These are phyloP conservation scores for Aspergillus phoenicis DNA, from an alignment of 2,329 filamentous ascomycete species.

Conservation along the genomic window DNA sequence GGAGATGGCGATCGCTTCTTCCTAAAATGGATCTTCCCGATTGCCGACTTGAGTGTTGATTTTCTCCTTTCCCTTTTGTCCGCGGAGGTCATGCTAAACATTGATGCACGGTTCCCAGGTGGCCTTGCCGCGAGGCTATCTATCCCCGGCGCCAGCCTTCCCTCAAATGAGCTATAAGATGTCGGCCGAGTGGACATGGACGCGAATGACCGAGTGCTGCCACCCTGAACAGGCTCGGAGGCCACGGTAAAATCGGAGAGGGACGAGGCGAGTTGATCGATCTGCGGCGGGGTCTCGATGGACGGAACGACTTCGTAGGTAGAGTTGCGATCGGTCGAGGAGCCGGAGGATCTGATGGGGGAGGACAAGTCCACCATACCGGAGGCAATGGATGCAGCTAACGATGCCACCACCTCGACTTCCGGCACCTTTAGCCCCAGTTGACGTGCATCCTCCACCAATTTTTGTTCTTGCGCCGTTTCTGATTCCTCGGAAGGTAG, in stretches of 20 bases:
- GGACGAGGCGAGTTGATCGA: conserved; percentile 35
- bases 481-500: conserved; percentile 40
- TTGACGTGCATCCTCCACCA: conserved; percentile 41
- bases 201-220: conserved; percentile 41
- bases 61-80: conserved; percentile 36
- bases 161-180: conserved; percentile 42
- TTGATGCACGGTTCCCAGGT: conserved; percentile 28
- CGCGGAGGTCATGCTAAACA: conserved; percentile 30
- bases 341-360: conserved; percentile 35
- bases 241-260: conserved; percentile 37
- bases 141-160: conserved; percentile 23
- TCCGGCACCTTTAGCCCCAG: conserved; percentile 42
- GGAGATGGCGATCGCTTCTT: conserved; percentile 36
- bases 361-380: conserved; percentile 40
- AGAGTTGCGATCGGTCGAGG: conserved; percentile 38
- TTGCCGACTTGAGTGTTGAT: conserved; percentile 37
- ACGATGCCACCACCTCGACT: conserved; percentile 34
- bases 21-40: conserved; percentile 41
- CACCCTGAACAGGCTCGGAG: conserved; percentile 31
- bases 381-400: conserved; percentile 41
- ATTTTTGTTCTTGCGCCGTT: conserved; percentile 39
- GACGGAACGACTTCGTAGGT: conserved; percentile 32
- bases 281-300: conserved; percentile 22
- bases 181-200: conserved; percentile 45
- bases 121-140: conserved; percentile 22